Conservation (phyloP, 768 basidiomycete species). For the Lanmaoa rubissima region DNA sequence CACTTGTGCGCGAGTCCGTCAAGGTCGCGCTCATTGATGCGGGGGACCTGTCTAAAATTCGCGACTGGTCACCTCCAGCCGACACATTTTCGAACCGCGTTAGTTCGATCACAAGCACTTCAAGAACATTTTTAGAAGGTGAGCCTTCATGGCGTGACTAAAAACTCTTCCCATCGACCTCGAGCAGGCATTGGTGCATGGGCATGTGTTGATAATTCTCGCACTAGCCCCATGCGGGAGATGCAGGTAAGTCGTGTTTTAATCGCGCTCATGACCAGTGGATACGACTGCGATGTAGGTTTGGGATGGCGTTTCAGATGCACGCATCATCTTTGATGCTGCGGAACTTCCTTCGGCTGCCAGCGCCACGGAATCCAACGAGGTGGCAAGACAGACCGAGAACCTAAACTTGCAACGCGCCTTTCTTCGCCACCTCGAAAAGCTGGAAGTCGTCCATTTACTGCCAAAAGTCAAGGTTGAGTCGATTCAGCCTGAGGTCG, state of each 20-base stretch:
- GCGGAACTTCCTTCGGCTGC: constrained; percentile 36
- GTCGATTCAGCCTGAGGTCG: constrained; percentile 51
- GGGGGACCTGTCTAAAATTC: constrained; percentile 65
- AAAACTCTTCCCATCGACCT: neutral
- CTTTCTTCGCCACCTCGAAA: constrained; percentile 62
- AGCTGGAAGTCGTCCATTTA: constrained; percentile 53
- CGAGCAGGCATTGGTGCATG: constrained; percentile 78
- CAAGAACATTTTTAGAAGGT: constrained; percentile 68
- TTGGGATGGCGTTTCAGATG: constrained; percentile 89
- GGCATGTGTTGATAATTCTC: constrained; percentile 62
- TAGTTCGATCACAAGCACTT: constrained; percentile 79
- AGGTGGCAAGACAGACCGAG: constrained; percentile 87
- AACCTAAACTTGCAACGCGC: constrained; percentile 91
- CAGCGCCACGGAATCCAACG: constrained; percentile 30
- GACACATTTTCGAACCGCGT: constrained; percentile 78
- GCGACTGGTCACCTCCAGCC: constrained; percentile 58
- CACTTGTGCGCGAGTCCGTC: constrained; percentile 48
- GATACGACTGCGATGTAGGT: constrained; percentile 45
- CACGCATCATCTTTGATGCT: constrained; percentile 70
- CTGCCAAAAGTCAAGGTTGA: constrained; percentile 74
- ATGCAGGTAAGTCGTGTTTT: constrained; percentile 64
- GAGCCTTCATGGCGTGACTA: constrained; percentile 6
- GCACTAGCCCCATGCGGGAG: constrained; percentile 74
- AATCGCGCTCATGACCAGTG: neutral
- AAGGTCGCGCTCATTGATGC: constrained; percentile 80